Evolutionary conservation across 2,329 filamentous ascomycete species (phyloP), one percentile per base, ranked within the genome.

Genomic region (Neopestalotiopsis clavispora): DNA sequence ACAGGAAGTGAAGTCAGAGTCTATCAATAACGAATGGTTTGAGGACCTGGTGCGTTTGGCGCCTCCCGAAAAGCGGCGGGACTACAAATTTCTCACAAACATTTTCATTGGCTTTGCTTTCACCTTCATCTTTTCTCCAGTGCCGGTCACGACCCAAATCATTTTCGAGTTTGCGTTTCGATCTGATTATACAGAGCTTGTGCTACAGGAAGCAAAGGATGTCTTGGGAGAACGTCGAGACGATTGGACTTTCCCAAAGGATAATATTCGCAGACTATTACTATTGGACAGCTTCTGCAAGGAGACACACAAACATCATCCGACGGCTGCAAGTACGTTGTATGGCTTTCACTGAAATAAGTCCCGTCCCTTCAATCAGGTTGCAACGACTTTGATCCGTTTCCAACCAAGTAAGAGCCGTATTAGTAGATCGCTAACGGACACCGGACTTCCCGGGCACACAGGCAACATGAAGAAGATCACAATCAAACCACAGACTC

Each of bases 61-160:
- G 17, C 58, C 58, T 7, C 1, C 2, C 23, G 23, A 61, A 13
- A 61, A 20, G n/a, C 58, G 58, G 6, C 58, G 58, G 5, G 58
- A 61, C 23, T 61, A 9, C 12, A 20, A 61, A 12, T 61, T 32
- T 30, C 58, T 61, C 23, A 61, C 58, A 17, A 61, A 61, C n/a
- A 61, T 61, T 23, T 61, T 61, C 30, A 61, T 61, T 17, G 58
- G 58, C 28, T 61, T 61, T 40, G 58, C 58, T 7, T 61, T 61
- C 58, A 61, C 58, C 28, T 61, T 61, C 17, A 40, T 61, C 13
- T 61, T 61, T 13, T 61, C 58, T 0, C 58, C 58, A 3, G 58
- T 32, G 28, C 58, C 58, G 12, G 28, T 40, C 1, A 61, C 58
- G 13, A 61, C 58, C 14, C 58, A 61, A 20, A 40, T 61, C 1